Percentiles rank a stretch among this genome's conserved stretches.
These are phyloP conservation scores for Alternaria angustiovoidea DNA, from an alignment of 2,329 filamentous ascomycete species.

Conservation along the genomic window DNA sequence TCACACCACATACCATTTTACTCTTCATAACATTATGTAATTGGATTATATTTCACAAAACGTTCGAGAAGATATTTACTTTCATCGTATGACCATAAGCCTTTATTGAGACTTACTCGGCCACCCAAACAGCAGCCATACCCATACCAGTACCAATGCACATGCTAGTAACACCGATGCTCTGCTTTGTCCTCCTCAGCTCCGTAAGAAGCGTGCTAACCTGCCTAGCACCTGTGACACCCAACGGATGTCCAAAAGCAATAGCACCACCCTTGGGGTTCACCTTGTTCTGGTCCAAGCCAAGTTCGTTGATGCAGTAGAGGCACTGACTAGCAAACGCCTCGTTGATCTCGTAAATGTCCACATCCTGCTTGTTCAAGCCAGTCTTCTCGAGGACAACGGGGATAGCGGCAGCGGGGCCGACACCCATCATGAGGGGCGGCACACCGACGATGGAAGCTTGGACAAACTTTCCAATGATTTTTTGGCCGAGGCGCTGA, in stretches of 20 bases:
- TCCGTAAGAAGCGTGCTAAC: slow-evolving; percentile 92
- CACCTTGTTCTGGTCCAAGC: slow-evolving; percentile 83
- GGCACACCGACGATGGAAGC: slow-evolving; percentile 87
- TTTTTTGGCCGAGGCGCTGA: slow-evolving; percentile 83
- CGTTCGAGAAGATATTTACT: neutral
- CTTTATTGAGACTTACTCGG: slow-evolving; percentile 70
- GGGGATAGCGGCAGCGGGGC: slow-evolving; percentile 95
- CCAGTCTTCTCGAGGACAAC: slow-evolving; percentile 88
- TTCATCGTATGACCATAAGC: neutral
- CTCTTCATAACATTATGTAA: neutral
- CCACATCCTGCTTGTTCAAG: slow-evolving; percentile 83
- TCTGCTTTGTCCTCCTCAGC: slow-evolving; percentile 81
- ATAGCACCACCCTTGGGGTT: slow-evolving; percentile 98
- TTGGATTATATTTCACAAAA: neutral
- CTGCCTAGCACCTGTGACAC: slow-evolving; percentile 92
- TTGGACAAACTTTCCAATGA: slow-evolving; percentile 91
- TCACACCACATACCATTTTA: neutral
- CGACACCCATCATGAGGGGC: slow-evolving; percentile 94
- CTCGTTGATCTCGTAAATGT: slow-evolving; percentile 99
- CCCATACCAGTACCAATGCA: slow-evolving; percentile 96
- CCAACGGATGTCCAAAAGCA: slow-evolving; percentile 93
- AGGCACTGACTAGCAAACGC: slow-evolving; percentile 95
- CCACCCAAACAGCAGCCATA: slow-evolving; percentile 96
- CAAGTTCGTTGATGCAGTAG: slow-evolving; percentile 90
- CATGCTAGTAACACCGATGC: slow-evolving; percentile 93